Conservation (phyloP, 805 yeast genomes). For the Ogataea chonburiensis region DNA sequence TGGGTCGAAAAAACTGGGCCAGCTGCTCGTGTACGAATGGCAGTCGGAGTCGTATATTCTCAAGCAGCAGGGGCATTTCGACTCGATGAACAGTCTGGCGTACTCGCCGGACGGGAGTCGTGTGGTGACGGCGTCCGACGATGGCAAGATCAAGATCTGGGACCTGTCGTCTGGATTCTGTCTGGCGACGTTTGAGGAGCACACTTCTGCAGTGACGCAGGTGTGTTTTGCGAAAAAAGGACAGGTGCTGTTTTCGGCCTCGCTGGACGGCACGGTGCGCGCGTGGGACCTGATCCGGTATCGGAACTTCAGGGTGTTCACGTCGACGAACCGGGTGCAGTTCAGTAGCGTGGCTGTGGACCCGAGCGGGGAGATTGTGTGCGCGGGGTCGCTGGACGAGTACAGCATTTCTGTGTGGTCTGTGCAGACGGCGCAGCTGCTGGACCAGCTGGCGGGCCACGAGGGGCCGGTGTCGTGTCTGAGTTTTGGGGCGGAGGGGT, state of each 20-base stretch:
- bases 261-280: conserved; percentile 93
- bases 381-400: conserved; percentile 89
- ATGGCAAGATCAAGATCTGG: conserved; percentile 97
- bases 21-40: conserved; percentile 96
- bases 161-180: conserved; percentile 91
- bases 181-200: conserved; percentile 88
- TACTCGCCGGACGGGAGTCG: conserved; percentile 95
- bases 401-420: conserved; percentile 96
- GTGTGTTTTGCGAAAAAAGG: conserved; percentile 87
- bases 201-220: conserved; percentile 82
- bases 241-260: conserved; percentile 85
- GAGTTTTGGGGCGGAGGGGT: conserved; percentile 77
- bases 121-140: conserved; percentile 92
- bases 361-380: conserved; percentile 94
- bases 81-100: conserved; percentile 75
- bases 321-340: conserved; percentile 85
- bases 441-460: conserved; percentile 88
- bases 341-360: conserved; percentile 90
- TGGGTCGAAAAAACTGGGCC: conserved; percentile 91
- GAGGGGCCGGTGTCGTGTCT: conserved; percentile 92
- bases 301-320: conserved; percentile 91
- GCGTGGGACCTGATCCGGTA: conserved; percentile 96
- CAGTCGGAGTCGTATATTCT: conserved; percentile 93
- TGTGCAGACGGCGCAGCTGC: conserved; percentile 89
- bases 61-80: conserved; percentile 97